These are phyloP conservation scores for Lasiodiplodia sp. DNA, from an alignment of 2,329 filamentous ascomycete species.

Conservation along the genomic window DNA sequence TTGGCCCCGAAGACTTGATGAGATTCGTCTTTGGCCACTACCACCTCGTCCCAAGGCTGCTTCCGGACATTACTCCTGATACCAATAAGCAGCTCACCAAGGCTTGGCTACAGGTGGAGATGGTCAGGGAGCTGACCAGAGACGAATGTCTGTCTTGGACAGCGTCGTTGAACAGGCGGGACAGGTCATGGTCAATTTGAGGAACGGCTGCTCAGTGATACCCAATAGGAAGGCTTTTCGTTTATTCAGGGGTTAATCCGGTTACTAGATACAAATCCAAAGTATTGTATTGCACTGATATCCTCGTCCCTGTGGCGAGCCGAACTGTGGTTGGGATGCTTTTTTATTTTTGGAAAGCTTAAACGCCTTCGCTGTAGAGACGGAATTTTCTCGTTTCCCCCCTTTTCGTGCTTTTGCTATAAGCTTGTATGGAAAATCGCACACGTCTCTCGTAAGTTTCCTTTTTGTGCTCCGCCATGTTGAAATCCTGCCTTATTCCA, in stretches of 20 bases:
- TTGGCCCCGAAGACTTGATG: constrained; percentile 41
- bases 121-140: constrained; percentile 20
- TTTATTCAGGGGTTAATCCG: not conserved
- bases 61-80: constrained; percentile 6
- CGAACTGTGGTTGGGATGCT: not conserved
- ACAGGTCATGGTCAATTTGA: constrained; percentile 25
- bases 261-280: not conserved
- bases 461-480: no score
- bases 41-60: constrained; percentile 8
- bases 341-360: not conserved
- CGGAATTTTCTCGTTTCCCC: not conserved
- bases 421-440: no score
- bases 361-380: not conserved
- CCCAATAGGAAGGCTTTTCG: not conserved
- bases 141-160: constrained; percentile 15
- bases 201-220: constrained; percentile 1
- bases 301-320: not conserved
- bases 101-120: constrained; percentile 28
- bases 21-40: constrained; percentile 39
- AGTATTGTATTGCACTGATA: not conserved
- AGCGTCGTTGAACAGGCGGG: constrained; percentile 16
- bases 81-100: constrained; percentile 27
- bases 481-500: not conserved
- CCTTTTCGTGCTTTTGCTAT: no score
- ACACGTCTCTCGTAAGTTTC: not conserved